Evolutionary conservation across 2,329 filamentous ascomycete species (phyloP), one percentile per base, ranked within the genome.

Genomic region (Hirsutella thompsonii): DNA sequence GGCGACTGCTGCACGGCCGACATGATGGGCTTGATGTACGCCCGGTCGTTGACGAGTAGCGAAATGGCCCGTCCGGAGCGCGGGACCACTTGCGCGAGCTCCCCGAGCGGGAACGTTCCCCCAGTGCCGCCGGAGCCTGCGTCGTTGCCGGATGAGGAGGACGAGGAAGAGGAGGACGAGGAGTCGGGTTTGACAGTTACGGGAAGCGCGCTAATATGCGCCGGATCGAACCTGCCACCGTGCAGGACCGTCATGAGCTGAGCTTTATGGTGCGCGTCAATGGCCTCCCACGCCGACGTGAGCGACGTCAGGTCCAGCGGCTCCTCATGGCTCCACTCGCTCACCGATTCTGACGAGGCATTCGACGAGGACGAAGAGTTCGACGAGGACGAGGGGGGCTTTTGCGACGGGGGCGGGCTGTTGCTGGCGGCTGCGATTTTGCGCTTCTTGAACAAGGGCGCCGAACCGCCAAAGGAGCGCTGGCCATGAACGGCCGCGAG

Each of bases 21-120:
- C 64, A 74, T 68, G 59, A 76, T 68, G 49, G 69, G 63, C 61
- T 72, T 71, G 49, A 75, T 56, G 52, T 67, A 69, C 8, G 47
- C 55, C 39, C 55, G 56, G 41, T 67, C 63, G 52, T 66, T 58
- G 42, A 64, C 58, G 37, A 67, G 58, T 10, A 67, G 60, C 6
- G 61, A 63, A 32, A 67, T 56, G 23, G 58, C 56, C 40, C 64
- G 59, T 2, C 61, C 62, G 5, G 55, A 53, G 41, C 63, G 67
- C 40, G 70, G 69, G 19, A 74, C 66, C 5, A 76, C 61, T 54
- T 72, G 66, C 20, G 70, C 72, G 26, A 76, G 64, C 55, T 76
- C 72, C 41, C 64, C 63, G n/a, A 76, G 64, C 28, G 70, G 69
- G 50, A 67, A 74, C 5, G 58, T 53, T 33, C n/a, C n/a, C n/a